Evolutionary conservation across 352 stramenopile species (phyloP).

Genomic region (Phytopythium helicoides): DNA sequence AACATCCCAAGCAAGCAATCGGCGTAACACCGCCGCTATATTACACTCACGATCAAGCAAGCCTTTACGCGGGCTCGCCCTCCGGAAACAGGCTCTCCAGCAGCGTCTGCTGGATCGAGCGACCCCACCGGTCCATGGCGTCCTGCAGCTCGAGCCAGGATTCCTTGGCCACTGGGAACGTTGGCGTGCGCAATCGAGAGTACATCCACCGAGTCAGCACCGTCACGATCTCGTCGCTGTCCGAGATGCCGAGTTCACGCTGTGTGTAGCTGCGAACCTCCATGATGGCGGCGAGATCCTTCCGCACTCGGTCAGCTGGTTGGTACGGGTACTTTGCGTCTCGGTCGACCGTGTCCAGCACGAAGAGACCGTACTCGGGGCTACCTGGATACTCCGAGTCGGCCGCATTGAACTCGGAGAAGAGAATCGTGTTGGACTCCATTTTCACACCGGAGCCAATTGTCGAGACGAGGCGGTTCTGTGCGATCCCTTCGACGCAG

Average conservation of each 20-base stretch:
- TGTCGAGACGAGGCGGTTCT: conserved; percentile 45
- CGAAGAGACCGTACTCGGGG: conserved; percentile 30
- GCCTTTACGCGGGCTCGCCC: neutral
- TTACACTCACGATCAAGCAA: too few species aligned
- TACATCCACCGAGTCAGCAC: conserved; percentile 31
- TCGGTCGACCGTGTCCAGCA: conserved; percentile 32
- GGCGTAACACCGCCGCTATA: too few species aligned
- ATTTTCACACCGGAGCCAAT: conserved; percentile 25
- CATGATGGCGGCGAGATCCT: conserved; percentile 35
- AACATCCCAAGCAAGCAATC: too few species aligned
- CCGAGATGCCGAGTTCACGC: neutral
- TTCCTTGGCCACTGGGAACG: conserved; percentile 18
- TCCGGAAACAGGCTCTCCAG: conserved; percentile 17
- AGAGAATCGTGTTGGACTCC: conserved; percentile 42
- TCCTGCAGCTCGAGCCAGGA: conserved; percentile 19
- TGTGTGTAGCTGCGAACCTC: conserved; percentile 23
- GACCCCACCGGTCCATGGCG: conserved; percentile 28
- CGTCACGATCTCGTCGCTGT: conserved; percentile 17
- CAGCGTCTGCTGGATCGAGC: conserved; percentile 18
- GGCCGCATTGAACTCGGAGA: conserved; percentile 31
- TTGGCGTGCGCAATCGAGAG: conserved; percentile 18
- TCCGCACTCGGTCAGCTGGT: conserved; percentile 25
- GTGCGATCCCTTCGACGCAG: conserved; percentile 25
- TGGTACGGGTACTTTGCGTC: conserved; percentile 48
- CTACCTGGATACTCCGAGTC: conserved; percentile 18